Evolutionary conservation across 2,329 filamentous ascomycete species (phyloP), one percentile per base, ranked within the genome.

Genomic region (Neopestalotiopsis clavispora): DNA sequence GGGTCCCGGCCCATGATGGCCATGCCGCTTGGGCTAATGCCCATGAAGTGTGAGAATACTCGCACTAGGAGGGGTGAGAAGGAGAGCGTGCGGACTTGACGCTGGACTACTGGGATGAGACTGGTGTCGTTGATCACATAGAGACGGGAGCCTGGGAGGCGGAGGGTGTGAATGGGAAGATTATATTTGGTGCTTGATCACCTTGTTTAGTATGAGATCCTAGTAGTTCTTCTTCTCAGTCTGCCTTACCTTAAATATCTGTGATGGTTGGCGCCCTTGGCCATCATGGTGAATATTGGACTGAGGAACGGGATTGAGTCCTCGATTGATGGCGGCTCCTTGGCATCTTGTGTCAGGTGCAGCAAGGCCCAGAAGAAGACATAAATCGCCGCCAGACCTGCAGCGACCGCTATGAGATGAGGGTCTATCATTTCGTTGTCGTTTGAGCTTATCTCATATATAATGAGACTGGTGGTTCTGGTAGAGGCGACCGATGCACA

Each of bases 281-380:
- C 34, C 30, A 23, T 62, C 59, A 62, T 62, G 17, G 17, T 14
- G 6, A 62, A 10, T 2, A 42, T n/a, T 20, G 59, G 59, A 40
- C 59, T 62, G 12, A 62, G 30, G 30, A 62, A 62, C 34, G 59
- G 59, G 1, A 62, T 82, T 82, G 20, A 81, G 80, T 45, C 57
- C 38, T 45, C 65, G 20, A 60, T 23, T 17, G 59, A 28, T 0
- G 9, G 45, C 23, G 64, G 64, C 64, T 66, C 64, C 14, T 34
- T 58, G 12, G 32, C 34, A 69, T 74, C 61, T 68, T 66, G 64
- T 3, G 64, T 66, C 4, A 42, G 38, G 4, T 42, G 23, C 6
- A 66, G 23, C 17, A 59, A 17, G 40, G 64, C 49, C 64, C 64
- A 49, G 23, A 66, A 28, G 30, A 66, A 59, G 14, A 14, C 10